phyloP scores from a whole-genome alignment of 73 alveolate genomes.

The Uronychia binucleata region DNA sequence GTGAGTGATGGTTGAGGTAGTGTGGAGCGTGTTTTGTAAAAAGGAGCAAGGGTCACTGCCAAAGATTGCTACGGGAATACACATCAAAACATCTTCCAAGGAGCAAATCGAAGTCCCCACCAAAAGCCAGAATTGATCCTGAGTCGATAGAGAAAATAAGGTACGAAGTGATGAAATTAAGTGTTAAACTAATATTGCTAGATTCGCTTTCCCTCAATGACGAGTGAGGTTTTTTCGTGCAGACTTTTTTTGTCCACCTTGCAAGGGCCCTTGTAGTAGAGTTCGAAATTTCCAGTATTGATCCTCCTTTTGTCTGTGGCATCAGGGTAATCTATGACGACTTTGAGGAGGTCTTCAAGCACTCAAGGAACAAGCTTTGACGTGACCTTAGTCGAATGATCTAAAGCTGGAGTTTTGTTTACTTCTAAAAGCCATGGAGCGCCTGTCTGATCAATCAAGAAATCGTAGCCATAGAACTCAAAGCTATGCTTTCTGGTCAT shows the following conservation, averaged over 20 bases:
- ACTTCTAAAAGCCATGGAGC: constrained; percentile 19
- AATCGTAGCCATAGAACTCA: constrained; percentile 28
- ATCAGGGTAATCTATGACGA: constrained; percentile 4
- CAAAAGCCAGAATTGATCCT: no score
- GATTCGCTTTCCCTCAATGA: not conserved
- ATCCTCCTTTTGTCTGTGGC: not conserved
- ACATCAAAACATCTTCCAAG: no score
- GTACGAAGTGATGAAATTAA: no score
- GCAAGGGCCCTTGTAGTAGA: not conserved
- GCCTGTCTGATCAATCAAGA: not conserved
- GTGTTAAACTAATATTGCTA: no score
- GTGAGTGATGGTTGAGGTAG: no score
- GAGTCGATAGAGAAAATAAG: no score
- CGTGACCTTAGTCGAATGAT: constrained; percentile 31
- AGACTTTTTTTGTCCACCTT: not conserved
- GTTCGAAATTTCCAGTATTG: not conserved
- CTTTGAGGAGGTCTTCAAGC: constrained; percentile 13
- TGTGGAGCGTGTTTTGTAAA: no score
- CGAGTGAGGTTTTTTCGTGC: not conserved
- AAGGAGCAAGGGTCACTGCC: no score
- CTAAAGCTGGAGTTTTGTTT: constrained; percentile 19
- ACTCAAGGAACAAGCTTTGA: constrained; percentile 1
- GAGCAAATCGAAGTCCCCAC: no score
- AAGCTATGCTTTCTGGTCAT: not conserved
- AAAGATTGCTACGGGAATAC: no score